Conservation (phyloP, 1,139 yeast genomes). For the Entelexis sorbosivorans region DNA sequence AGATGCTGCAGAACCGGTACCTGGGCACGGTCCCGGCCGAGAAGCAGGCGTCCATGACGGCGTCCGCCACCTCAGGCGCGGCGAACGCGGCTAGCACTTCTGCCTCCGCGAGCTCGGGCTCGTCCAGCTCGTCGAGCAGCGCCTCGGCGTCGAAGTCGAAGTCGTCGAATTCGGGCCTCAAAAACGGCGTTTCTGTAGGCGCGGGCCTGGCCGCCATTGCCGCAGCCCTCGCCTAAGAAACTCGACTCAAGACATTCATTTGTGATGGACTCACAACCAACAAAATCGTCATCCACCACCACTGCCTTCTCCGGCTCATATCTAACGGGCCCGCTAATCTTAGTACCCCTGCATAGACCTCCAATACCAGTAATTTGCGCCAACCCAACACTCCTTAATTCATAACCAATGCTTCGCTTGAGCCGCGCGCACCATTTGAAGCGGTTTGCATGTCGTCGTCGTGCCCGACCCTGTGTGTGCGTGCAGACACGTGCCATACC, state of each 20-base stretch:
- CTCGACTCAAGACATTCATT: background rate
- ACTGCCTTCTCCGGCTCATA: background rate
- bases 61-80: background rate
- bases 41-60: conserved; percentile 10
- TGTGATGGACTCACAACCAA: background rate
- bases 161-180: conserved; percentile 5
- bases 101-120: conserved; percentile 4
- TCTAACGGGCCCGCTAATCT: too few relatives aligned
- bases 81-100: background rate
- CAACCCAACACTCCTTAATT: too few relatives aligned
- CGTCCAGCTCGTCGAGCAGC: conserved; percentile 4
- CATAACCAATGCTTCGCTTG: too few relatives aligned
- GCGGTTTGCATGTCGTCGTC: too few relatives aligned
- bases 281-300: background rate
- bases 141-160: conserved; percentile 4
- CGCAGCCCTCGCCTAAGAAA: background rate
- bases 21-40: conserved; percentile 16
- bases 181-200: background rate
- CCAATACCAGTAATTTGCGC: too few relatives aligned
- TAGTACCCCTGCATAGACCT: too few relatives aligned
- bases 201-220: background rate
- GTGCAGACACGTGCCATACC: too few relatives aligned
- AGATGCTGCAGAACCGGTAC: conserved; percentile 14
- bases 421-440: too few relatives aligned
- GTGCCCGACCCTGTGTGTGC: too few relatives aligned